Evolutionary conservation across 2,329 filamentous ascomycete species (phyloP).

Genomic region (Hymenotorrendiella dingleyae): DNA sequence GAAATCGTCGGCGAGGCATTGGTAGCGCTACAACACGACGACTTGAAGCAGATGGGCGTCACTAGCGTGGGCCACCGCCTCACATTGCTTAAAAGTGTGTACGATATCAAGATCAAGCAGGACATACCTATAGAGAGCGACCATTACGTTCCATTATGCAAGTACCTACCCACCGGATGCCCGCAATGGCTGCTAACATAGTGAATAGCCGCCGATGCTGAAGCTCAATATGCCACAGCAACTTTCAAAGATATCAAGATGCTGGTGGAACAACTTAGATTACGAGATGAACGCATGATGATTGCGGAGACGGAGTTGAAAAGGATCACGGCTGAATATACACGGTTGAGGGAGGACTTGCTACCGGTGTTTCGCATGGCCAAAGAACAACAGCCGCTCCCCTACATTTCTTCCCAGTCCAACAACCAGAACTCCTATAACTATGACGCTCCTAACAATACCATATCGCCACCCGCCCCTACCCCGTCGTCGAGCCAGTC

Average conservation of each 20-base stretch:
- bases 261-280: conserved; percentile 79
- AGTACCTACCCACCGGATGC: conserved; percentile 30
- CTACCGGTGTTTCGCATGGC: conserved; percentile 83
- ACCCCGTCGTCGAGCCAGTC: conserved; percentile 48
- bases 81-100: conserved; percentile 91
- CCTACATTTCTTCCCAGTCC: conserved; percentile 36
- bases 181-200: conserved; percentile 16
- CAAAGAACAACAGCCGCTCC: conserved; percentile 87
- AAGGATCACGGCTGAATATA: conserved; percentile 81
- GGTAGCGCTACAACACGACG: conserved; percentile 81
- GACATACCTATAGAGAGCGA: conserved; percentile 87
- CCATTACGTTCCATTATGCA: conserved; percentile 90
- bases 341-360: conserved; percentile 82
- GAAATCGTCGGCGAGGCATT: conserved; percentile 90
- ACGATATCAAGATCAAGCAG: conserved; percentile 92
- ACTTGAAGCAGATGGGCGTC: conserved; percentile 93
- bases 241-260: conserved; percentile 91
- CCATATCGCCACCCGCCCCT: conserved; percentile 50
- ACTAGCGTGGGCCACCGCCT: conserved; percentile 88
- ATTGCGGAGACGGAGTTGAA: conserved; percentile 78
- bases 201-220: conserved; percentile 73
- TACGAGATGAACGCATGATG: conserved; percentile 85
- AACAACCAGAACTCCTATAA: conserved; percentile 35
- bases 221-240: conserved; percentile 76
- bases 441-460: conserved; percentile 44